Conservation (phyloP, 2,329 filamentous ascomycete species). For the Immersiporthe knoxdaviesiana region DNA sequence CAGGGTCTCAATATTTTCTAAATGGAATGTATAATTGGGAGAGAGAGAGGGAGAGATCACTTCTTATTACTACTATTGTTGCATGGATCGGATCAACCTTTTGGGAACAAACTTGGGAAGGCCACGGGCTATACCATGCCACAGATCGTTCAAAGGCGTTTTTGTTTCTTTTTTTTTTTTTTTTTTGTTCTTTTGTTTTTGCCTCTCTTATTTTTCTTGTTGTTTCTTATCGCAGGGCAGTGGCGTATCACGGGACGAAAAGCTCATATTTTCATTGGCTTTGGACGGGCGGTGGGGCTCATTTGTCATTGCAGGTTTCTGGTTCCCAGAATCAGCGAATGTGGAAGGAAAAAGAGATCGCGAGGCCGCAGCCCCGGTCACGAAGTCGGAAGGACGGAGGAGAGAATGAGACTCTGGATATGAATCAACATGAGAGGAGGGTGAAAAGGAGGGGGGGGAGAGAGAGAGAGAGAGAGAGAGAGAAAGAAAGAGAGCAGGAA, state of each 20-base stretch:
- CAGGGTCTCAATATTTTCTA: slow-evolving; percentile 32
- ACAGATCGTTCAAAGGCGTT: slow-evolving; percentile 15
- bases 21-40: slow-evolving; percentile 43
- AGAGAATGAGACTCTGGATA: slow-evolving; percentile 23
- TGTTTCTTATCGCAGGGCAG: slow-evolving; percentile 5
- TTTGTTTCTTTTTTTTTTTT: not conserved
- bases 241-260: slow-evolving; percentile 19
- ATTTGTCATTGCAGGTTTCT: slow-evolving; percentile 16
- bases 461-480: not conserved
- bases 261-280: slow-evolving; percentile 1
- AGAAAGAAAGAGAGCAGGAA: not conserved
- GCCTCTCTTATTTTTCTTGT: no score
- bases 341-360: slow-evolving; percentile 1
- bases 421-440: slow-evolving; percentile 19
- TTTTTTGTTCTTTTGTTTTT: not conserved
- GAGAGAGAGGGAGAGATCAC: slow-evolving; percentile 1
- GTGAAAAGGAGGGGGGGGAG: not conserved
- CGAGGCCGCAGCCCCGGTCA: slow-evolving; percentile 8
- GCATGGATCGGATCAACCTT: slow-evolving; percentile 18
- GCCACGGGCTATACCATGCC: slow-evolving; percentile 17
- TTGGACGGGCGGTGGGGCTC: slow-evolving; percentile 1
- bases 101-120: slow-evolving; percentile 12
- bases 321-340: slow-evolving; percentile 18
- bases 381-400: slow-evolving; percentile 6
- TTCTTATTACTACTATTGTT: slow-evolving; percentile 26